phyloP scores from a whole-genome alignment of 2,329 filamentous ascomycete genomes.

The Microsporum canis region DNA sequence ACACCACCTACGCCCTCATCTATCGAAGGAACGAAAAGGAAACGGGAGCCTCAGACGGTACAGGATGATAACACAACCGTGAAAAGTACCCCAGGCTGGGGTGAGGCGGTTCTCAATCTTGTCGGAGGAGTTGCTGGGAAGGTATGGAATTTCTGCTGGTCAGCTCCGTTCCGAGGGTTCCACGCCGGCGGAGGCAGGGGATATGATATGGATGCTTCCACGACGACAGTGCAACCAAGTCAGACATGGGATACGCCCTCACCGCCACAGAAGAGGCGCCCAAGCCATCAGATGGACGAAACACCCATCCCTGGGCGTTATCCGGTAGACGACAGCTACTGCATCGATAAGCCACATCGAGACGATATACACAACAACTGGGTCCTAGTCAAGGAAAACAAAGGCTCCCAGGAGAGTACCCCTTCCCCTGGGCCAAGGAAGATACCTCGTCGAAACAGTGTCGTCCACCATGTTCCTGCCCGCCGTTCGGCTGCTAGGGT shows the following conservation, averaged over 20 bases:
- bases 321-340: conserved; percentile 28
- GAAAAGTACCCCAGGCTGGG: conserved; percentile 11
- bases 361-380: conserved; percentile 33
- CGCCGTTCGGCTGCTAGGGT: conserved; percentile 7
- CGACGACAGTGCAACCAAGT: not conserved
- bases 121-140: conserved; percentile 46
- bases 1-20: not conserved
- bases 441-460: conserved; percentile 6
- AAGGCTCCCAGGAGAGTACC: conserved; percentile 12
- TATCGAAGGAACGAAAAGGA: not conserved
- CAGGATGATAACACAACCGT: not conserved
- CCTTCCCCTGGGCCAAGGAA: conserved; percentile 14
- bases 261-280: conserved; percentile 20
- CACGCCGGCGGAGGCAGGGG: conserved; percentile 70
- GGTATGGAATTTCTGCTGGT: conserved; percentile 73
- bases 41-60: not conserved
- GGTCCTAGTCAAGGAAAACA: conserved; percentile 49
- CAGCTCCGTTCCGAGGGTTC: conserved; percentile 64
- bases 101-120: conserved; percentile 31
- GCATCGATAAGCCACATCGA: not conserved
- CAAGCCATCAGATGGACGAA: conserved; percentile 16
- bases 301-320: conserved; percentile 46
- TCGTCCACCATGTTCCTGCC: conserved; percentile 7
- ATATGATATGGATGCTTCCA: conserved; percentile 45
- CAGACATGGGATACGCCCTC: conserved; percentile 12